Evolutionary conservation across 2,329 filamentous ascomycete species (phyloP).

Genomic region (Colletotrichum lentis): DNA sequence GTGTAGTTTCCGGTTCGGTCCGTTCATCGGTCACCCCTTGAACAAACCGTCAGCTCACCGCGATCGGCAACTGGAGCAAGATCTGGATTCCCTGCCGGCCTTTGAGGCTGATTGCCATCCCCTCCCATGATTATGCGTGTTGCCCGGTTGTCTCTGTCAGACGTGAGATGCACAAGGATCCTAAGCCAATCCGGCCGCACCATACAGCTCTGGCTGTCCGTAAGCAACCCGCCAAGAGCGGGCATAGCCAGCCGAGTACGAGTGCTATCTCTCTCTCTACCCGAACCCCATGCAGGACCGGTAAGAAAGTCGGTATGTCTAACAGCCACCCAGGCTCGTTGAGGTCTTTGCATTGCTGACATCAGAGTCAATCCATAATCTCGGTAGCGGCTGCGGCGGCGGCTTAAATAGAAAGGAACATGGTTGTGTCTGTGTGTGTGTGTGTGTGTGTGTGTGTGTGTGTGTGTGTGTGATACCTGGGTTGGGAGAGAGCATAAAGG

Average conservation of each 20-base stretch:
- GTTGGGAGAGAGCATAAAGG: background rate
- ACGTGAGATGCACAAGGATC: constrained; percentile 1
- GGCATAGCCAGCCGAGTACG: background rate
- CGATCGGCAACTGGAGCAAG: background rate
- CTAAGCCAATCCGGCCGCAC: background rate
- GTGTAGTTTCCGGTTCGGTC: background rate
- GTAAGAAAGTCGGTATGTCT: constrained; percentile 35
- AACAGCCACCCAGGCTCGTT: constrained; percentile 21
- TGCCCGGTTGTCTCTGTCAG: background rate
- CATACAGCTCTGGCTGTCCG: background rate
- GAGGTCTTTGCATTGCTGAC: background rate
- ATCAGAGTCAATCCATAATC: background rate
- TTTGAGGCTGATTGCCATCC: background rate
- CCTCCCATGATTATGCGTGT: constrained; percentile 3
- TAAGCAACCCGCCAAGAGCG: background rate
- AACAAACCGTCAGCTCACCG: background rate
- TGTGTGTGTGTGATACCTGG: too few species aligned
- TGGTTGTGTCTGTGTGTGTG: too few species aligned
- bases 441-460: too few species aligned
- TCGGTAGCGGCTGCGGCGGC: background rate
- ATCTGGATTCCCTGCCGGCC: too few species aligned
- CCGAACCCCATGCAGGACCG: background rate
- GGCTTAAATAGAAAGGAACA: background rate
- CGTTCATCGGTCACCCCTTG: background rate
- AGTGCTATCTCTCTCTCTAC: background rate